Conservation (phyloP, 2,329 filamentous ascomycete genomes). For the Botrytis porri region DNA sequence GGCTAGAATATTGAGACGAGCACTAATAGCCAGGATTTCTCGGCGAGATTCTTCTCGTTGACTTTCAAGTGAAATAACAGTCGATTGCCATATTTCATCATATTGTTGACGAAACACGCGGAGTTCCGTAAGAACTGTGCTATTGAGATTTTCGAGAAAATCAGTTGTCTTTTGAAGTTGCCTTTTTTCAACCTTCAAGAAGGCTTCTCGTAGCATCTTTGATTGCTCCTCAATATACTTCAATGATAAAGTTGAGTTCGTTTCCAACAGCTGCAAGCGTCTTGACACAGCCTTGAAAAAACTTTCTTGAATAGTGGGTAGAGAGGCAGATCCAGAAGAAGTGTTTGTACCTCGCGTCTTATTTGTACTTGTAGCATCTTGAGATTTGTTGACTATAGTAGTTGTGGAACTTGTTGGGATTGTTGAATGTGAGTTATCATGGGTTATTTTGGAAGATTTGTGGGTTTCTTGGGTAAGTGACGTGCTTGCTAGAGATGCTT, state of each 20-base stretch:
- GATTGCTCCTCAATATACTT: constrained; percentile 98
- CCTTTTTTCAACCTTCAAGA: constrained; percentile 80
- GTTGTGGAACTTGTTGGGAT: constrained; percentile 20
- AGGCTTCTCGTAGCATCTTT: constrained; percentile 80
- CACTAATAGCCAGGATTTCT: constrained; percentile 78
- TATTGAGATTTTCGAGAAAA: constrained; percentile 83
- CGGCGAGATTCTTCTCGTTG: constrained; percentile 81
- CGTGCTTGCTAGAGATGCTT: not conserved
- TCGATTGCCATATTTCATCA: constrained; percentile 95
- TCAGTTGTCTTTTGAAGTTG: constrained; percentile 79
- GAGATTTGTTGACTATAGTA: constrained; percentile 23
- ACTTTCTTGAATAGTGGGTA: constrained; percentile 88
- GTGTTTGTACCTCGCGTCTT: constrained; percentile 40
- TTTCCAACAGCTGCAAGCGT: constrained; percentile 83
- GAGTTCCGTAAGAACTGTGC: constrained; percentile 79
- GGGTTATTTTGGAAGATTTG: constrained; percentile 19
- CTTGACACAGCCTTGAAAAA: constrained; percentile 98
- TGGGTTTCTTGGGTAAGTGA: constrained; percentile 3
- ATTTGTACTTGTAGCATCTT: constrained; percentile 25
- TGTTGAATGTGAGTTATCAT: constrained; percentile 19
- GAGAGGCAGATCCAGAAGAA: constrained; percentile 48
- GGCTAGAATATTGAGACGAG: constrained; percentile 81
- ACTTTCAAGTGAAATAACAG: constrained; percentile 83
- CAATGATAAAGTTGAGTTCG: constrained; percentile 86
- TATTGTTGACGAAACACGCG: constrained; percentile 78